Evolutionary conservation across 2,329 filamentous ascomycete species (phyloP), one percentile per base, ranked within the genome.

Genomic region (Verticillium klebahnii): DNA sequence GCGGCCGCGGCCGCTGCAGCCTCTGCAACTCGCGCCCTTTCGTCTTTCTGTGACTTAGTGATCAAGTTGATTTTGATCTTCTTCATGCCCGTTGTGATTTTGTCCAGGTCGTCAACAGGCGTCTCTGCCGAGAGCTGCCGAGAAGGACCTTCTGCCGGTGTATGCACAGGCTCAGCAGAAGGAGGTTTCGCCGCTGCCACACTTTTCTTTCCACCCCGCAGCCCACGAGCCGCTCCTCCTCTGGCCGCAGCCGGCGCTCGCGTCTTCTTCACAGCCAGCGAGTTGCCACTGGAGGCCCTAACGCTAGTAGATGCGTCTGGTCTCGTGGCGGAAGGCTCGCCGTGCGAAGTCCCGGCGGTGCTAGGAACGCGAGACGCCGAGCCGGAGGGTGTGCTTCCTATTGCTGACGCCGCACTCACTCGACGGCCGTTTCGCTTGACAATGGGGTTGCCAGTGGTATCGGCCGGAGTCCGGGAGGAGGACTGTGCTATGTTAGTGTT

Each of bases 21-120:
- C 56, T 68, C 50, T 23, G 60, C 58, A n/a, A 71, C 68, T 60
- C 70, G 69, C 59, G 80, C 80, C 31, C 77, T 80, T 1, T 82
- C 84, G 58, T 86, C 85, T 66, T 80, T 82, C 67, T 87, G 82
- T 45, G 84, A 78, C 63, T 86, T 80, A 1, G 84, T 86, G 45
- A 87, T 77, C 29, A 88, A 71, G 59, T 83, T 87, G 67, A 89
- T 85, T 69, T 83, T 87, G 62, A 89, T 84, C 70, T 83, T 86
- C 70, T 84, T 87, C 80, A 88, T 83, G 1, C 83, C 82, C 39
- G 76, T 78, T 0, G 85, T 83, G 63, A 89, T 77, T 58, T 75
- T 80, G 60, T 87, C 83, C 39, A 89, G 69, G 57, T 81, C 81
- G 57, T 78, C 74, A 2, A 67, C 68, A 8, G 70, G 57, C 15